Base-by-base conservation (phyloP, 306 rosid genomes). In the Morella rubra region DNA sequence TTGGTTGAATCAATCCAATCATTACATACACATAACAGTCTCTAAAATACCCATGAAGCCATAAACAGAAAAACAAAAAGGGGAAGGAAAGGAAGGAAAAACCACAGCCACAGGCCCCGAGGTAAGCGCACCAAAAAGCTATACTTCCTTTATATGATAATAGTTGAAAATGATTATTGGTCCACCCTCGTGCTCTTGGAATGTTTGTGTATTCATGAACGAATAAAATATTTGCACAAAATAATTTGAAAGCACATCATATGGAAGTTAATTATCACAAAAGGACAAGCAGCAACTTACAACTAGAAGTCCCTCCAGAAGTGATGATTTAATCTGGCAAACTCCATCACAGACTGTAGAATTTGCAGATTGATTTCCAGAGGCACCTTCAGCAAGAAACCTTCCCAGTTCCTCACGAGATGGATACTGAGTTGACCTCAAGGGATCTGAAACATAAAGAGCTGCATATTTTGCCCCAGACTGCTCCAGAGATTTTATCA, bases 311-410 rank as follows among this genome's bases (percentile, higher is more conserved):
- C 98, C 98, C 81, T 95, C 97, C 71, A 95, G 81, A 84, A 95
- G 97, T n/a, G 97, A 92, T 65, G 98, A 85, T 81, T 92, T 92
- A 79, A 92, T 73, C 78, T 85, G 89, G 87, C 98, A 95, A 81
- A 95, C 92, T 79, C 77, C 85, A 84, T 90, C 95, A 82, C 98
- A 95, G 56, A 18, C 1, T 24, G 88, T 82, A 45, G 71, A 59
- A 78, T 83, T 87, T 66, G 47, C 60, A 41, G 90, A 84, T 83
- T 1, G 72, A 81, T 89, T 85, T 72, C 84, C 93, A 6, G 71
- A 19, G 18, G 92, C 51, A 72, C 88, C 78, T 84, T 95, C 98
- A 20, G 83, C 96, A 44, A 95, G 87, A 83, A 90, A 90, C 76
- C 98, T 89, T 84, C 86, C 92, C 54, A 95, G 78, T 11, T 92